Evolutionary conservation across 192 early-diverging fungal genomes (phyloP).

Genomic region (Backusella parvicylindrica): DNA sequence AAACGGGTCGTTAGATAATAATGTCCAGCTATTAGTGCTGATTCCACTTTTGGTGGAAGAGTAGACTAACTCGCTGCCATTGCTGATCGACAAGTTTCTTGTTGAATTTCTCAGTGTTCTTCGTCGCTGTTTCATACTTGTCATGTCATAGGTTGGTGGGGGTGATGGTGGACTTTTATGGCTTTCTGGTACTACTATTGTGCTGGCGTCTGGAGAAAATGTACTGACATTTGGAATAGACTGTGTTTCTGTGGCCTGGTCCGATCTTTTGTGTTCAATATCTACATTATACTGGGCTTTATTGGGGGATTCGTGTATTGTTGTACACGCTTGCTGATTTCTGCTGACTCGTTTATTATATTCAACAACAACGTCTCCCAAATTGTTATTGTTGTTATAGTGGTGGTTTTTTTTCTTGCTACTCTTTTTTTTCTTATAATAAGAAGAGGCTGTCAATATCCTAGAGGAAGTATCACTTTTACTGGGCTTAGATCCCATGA

Average conservation of each 20-base stretch:
- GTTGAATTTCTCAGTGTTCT: not conserved
- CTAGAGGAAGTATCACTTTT: not conserved
- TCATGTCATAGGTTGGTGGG: not conserved
- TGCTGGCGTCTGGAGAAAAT: not conserved
- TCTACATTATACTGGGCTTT: not conserved
- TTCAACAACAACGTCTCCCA: not conserved
- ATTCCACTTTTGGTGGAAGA: not conserved
- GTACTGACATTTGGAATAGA: not conserved
- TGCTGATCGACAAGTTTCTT: not conserved
- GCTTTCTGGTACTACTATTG: not conserved
- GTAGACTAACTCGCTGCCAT: not conserved
- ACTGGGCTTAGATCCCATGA: conserved; percentile 9
- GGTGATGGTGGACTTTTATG: not conserved
- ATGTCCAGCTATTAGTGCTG: conserved; percentile 1
- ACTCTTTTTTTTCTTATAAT: not conserved
- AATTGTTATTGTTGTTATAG: not conserved
- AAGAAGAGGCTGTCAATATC: not conserved
- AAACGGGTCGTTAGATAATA: not conserved
- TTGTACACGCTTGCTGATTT: not conserved
- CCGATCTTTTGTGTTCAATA: not conserved
- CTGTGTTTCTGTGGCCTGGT: not conserved
- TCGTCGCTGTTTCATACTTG: not conserved
- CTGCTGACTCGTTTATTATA: not conserved
- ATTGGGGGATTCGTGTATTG: not conserved
- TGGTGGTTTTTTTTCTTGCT: not conserved